phyloP scores from a whole-genome alignment of 192 early-diverging fungal genomes.

The Coemansia sp. region DNA sequence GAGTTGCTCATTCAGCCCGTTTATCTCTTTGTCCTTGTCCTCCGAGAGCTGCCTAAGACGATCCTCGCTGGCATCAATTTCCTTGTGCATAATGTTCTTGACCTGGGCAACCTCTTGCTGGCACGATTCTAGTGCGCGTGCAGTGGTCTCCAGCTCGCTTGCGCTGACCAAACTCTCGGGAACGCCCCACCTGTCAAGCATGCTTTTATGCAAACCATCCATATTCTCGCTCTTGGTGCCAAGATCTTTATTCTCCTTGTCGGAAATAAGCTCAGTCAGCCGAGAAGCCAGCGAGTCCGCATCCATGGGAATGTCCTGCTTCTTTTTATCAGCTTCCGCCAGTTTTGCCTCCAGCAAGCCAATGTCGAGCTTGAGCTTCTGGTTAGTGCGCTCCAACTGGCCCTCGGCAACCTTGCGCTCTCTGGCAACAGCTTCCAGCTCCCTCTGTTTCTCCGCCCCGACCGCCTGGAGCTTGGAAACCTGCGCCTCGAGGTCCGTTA shows the following conservation, averaged over 20 bases:
- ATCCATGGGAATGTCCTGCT: conserved; percentile 2
- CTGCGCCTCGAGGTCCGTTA: conserved; percentile 26
- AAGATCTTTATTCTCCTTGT: neutral
- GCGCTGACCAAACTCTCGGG: conserved; percentile 28
- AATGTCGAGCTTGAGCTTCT: conserved; percentile 41
- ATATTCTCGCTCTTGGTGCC: neutral
- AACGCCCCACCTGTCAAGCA: conserved; percentile 22
- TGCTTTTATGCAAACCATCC: neutral
- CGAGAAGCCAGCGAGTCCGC: conserved; percentile 12
- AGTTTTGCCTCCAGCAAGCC: conserved; percentile 11
- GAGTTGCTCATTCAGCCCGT: conserved; percentile 13
- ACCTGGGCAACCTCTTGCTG: conserved; percentile 22
- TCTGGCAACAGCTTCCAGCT: conserved; percentile 26
- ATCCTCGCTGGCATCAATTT: conserved; percentile 20
- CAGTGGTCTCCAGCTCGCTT: conserved; percentile 20
- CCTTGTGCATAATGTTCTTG: conserved; percentile 35
- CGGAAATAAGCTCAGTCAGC: conserved; percentile 9
- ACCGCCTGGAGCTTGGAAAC: neutral
- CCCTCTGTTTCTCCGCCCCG: conserved; percentile 20
- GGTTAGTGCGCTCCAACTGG: conserved; percentile 42
- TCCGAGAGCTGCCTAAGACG: conserved; percentile 3
- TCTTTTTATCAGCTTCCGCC: neutral
- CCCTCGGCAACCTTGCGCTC: conserved; percentile 46
- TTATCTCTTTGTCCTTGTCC: conserved; percentile 14
- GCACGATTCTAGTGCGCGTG: conserved; percentile 11